phyloP scores from a whole-genome alignment of 108 stramenopile genomes.

The Conticribra guillardii region DNA sequence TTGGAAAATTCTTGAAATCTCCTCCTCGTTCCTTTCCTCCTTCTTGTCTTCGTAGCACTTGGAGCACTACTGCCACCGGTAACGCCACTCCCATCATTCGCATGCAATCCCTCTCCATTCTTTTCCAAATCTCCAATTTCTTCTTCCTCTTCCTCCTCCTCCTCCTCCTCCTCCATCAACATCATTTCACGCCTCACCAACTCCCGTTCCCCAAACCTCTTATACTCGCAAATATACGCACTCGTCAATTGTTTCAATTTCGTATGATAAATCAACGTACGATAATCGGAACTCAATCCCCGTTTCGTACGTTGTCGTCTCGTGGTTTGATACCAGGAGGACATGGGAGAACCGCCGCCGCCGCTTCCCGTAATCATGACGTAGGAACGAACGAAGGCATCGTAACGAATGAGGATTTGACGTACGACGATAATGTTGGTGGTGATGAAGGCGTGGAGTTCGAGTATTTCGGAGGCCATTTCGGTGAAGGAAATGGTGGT shows the following conservation, averaged over 20 bases:
- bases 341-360: conserved; percentile 69
- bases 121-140: conserved; percentile 5
- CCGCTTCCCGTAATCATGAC: no score
- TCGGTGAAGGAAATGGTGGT: conserved; percentile 23
- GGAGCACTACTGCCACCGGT: no score
- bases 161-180: conserved; percentile 10
- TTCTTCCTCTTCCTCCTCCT: background rate
- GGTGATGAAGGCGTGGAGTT: conserved; percentile 67
- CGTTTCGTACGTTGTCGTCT: conserved; percentile 8
- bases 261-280: conserved; percentile 27
- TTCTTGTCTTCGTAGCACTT: background rate
- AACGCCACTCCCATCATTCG: no score
- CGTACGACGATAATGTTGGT: conserved; percentile 63
- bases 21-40: conserved; percentile 1
- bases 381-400: conserved; percentile 63
- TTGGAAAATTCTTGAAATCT: conserved; percentile 18
- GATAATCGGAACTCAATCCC: conserved; percentile 27
- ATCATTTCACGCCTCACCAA: no score
- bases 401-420: conserved; percentile 75
- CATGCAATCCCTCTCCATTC: no score
- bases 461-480: conserved; percentile 57
- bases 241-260: conserved; percentile 30
- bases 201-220: conserved; percentile 9
- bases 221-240: conserved; percentile 33
- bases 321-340: conserved; percentile 58